Percentiles rank a stretch among this genome's conserved stretches.
phyloP scores from a whole-genome alignment of 306 rosid species.

The Cyamopsis tetragonoloba region DNA sequence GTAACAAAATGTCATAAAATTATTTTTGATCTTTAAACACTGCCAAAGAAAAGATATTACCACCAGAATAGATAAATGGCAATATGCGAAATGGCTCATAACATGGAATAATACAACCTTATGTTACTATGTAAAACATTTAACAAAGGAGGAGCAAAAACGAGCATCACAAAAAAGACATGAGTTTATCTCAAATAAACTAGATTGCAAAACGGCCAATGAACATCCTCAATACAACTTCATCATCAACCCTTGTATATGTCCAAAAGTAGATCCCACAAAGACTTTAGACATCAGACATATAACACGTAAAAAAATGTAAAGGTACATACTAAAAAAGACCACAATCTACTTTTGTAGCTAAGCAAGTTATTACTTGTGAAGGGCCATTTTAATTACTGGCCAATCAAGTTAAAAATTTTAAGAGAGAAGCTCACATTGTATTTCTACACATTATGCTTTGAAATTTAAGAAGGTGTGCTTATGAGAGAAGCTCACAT shows the following conservation, averaged over 20 bases:
- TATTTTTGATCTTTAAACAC: not conserved
- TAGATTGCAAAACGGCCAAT: not conserved
- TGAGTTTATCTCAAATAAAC: not conserved
- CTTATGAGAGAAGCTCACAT: slow-evolving; percentile 15
- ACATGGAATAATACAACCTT: not conserved
- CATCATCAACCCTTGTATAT: not conserved
- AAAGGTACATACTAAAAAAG: not conserved
- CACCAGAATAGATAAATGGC: not conserved
- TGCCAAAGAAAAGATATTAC: not conserved
- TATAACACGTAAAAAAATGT: not conserved
- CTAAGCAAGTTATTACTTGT: slow-evolving; percentile 1
- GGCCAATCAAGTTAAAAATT: not conserved
- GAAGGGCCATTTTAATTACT: slow-evolving; percentile 21
- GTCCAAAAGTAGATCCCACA: not conserved
- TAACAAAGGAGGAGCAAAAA: not conserved
- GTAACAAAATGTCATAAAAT: slow-evolving; percentile 1
- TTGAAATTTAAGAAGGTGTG: not conserved
- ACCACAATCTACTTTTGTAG: slow-evolving; percentile 14
- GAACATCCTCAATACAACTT: slow-evolving; percentile 12
- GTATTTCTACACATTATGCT: slow-evolving; percentile 23
- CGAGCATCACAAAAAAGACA: not conserved
- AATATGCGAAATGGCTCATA: not conserved
- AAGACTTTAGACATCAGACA: not conserved
- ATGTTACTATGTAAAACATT: not conserved
- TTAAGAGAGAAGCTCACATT: slow-evolving; percentile 15